Evolutionary conservation across 352 stramenopile genomes (phyloP).

Genomic region (Globisporangium okanoganense): DNA sequence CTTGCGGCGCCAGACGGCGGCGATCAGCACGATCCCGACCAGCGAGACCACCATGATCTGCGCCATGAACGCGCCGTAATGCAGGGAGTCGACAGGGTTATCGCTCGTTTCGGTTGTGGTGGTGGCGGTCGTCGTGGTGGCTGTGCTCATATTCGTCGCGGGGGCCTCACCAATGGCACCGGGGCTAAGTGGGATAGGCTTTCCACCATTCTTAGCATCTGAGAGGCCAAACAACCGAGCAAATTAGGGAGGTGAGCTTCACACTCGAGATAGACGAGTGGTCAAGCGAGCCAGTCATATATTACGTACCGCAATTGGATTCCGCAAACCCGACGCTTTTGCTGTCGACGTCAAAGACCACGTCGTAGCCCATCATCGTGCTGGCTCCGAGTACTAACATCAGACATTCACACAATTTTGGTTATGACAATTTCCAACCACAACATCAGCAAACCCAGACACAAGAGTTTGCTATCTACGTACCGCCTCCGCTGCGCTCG

Average conservation of each 20-base stretch:
- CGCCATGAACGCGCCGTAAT: constrained; percentile 34
- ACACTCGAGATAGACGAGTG: background rate
- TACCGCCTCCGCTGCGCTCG: constrained; percentile 73
- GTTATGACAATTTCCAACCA: background rate
- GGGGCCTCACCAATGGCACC: background rate
- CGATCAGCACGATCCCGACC: constrained; percentile 48
- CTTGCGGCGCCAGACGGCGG: constrained; percentile 50
- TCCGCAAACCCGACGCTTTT: constrained; percentile 78
- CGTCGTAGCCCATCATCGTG: constrained; percentile 76
- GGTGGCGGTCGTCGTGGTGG: background rate
- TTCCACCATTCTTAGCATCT: background rate
- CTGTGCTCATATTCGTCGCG: background rate
- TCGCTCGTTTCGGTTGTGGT: constrained; percentile 5
- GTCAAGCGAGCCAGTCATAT: background rate
- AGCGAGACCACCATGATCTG: constrained; percentile 52
- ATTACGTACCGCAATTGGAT: constrained; percentile 51
- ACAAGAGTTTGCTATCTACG: background rate
- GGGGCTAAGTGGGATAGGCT: background rate
- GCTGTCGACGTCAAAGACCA: constrained; percentile 82
- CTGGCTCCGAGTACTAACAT: constrained; percentile 67
- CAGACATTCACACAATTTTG: constrained; percentile 4
- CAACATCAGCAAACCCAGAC: background rate
- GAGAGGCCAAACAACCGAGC: background rate
- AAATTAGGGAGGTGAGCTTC: background rate
- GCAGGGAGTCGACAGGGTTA: constrained; percentile 12